Percentiles rank a stretch among this genome's conserved stretches.
These are phyloP conservation scores for Striga hermonthica DNA, from an alignment of 305 asterid species.

Conservation along the genomic window DNA sequence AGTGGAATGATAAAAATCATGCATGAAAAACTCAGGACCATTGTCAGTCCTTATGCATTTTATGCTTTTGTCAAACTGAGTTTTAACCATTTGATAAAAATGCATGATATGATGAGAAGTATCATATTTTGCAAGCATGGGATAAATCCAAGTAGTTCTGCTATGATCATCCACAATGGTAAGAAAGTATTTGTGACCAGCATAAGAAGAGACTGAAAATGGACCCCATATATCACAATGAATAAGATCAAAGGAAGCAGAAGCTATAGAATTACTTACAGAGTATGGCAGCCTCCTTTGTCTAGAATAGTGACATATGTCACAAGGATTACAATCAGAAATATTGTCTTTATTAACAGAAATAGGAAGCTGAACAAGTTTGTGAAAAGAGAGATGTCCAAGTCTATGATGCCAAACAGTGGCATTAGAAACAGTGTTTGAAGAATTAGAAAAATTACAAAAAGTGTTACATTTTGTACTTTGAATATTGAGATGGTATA, in stretches of 20 bases:
- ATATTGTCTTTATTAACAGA: too few species aligned
- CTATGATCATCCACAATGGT: not conserved
- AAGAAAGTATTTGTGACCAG: not conserved
- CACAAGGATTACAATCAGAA: not conserved
- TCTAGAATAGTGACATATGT: not conserved
- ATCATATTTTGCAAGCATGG: not conserved
- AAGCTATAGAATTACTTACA: not conserved
- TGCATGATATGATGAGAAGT: not conserved
- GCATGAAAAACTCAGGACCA: too few species aligned
- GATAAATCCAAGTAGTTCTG: not conserved
- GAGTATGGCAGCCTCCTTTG: not conserved
- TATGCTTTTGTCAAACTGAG: too few species aligned
- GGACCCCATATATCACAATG: not conserved
- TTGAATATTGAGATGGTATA: not conserved
- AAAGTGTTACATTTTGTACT: too few species aligned
- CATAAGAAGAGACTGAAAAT: not conserved
- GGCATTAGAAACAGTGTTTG: not conserved
- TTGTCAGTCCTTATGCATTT: too few species aligned
- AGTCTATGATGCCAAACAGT: not conserved
- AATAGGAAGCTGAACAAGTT: not conserved
- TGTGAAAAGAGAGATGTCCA: not conserved
- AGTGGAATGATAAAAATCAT: too few species aligned
- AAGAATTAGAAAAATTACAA: too few species aligned
- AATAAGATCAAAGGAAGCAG: not conserved
- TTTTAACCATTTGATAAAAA: not conserved